phyloP scores from a whole-genome alignment of 129 eudicot genomes.

The Smallanthus sonchifolius region DNA sequence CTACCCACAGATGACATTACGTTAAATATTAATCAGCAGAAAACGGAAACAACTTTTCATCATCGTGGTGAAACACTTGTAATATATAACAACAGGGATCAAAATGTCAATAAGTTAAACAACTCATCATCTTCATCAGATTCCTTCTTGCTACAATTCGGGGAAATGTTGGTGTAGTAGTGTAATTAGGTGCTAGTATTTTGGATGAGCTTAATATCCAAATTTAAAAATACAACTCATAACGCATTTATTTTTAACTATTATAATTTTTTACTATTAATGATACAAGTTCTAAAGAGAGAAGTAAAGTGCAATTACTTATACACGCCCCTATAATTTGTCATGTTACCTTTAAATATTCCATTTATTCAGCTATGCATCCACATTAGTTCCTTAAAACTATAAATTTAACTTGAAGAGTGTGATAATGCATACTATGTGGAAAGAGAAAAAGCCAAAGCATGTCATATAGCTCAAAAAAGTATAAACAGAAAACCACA shows the following conservation, averaged over 20 bases:
- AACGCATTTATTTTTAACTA: background rate
- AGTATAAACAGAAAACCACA: background rate
- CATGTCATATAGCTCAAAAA: constrained; percentile 6
- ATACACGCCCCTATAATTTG: background rate
- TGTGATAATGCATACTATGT: background rate
- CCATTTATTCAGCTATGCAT: background rate
- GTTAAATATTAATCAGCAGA: background rate
- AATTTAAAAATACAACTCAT: background rate
- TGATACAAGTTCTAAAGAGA: background rate
- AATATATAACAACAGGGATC: background rate
- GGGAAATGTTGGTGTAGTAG: background rate
- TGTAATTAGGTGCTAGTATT: background rate
- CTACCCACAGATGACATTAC: background rate
- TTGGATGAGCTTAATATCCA: background rate
- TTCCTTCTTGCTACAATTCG: background rate
- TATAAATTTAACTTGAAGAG: background rate
- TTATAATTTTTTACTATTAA: background rate
- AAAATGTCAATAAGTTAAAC: background rate
- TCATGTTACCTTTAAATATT: background rate
- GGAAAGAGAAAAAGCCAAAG: background rate
- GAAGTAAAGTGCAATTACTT: background rate
- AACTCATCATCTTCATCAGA: background rate
- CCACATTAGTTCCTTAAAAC: background rate
- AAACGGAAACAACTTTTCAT: background rate
- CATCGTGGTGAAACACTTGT: background rate